Base-by-base conservation (phyloP, 148 eudicot genomes). In the Chenopodium suecicum region DNA sequence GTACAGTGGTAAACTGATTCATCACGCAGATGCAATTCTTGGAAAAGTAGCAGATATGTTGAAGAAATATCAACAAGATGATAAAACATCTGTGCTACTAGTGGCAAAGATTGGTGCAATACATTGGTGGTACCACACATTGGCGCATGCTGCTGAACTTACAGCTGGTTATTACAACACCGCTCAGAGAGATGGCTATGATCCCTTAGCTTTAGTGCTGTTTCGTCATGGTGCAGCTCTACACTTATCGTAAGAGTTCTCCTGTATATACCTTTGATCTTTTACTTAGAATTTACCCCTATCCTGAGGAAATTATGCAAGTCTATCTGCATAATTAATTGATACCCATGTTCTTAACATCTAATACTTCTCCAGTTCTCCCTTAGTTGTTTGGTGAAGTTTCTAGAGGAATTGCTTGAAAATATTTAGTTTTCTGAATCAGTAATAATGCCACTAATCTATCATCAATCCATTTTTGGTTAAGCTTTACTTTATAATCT, bases 151-250 rank as follows among this genome's bases (percentile, higher is more conserved):
- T 60, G 90, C 93, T 47, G 95, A 92, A 82, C 88, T 92, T 64
- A 90, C 93, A 71, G 91, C 95, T 71, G 93, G 95, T 66, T 92
- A 90, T 83, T 90, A 92, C 89, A 92, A 92, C 82, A 89, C 91
- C 63, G 85, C 84, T 72, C 71, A 78, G 50, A 82, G 89, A 80
- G 93, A 90, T 85, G 93, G 95, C 41, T 92, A 92, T 76, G 89
- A 88, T 75, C 87, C 86, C 46, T 82, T 92, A 64, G 93, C 93
- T 77, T 79, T 83, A 20, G 75, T 88, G 86, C 74, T 92, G 69
- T 64, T 83, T 78, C 87, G 81, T 69, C 93, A 92, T 80, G 83
- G 87, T 44, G 93, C 85, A 77, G 90, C 91, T 74, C 81, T 90
- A 74, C 91, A 90, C 73, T 52, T 89, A 79, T 81, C 91, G 92